Conservation (phyloP, 352 stramenopile species). For the Pythium scleroteichum region DNA sequence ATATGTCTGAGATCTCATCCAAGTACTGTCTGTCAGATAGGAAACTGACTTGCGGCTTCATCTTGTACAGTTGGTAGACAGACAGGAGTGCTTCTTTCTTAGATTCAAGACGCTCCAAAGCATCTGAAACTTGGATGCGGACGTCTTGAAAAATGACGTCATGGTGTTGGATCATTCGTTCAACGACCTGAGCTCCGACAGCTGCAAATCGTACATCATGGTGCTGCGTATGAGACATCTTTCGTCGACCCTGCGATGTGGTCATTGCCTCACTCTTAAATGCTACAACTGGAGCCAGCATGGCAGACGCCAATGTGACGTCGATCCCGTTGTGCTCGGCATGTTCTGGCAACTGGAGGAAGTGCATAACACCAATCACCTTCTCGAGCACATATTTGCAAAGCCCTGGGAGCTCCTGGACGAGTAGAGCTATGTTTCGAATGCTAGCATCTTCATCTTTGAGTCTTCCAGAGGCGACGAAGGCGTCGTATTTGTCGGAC, state of each 20-base stretch:
- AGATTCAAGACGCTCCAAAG: constrained; percentile 54
- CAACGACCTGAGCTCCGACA: constrained; percentile 71
- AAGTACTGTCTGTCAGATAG: constrained; percentile 64
- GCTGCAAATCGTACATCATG: constrained; percentile 78
- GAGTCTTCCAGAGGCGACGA: constrained; percentile 67
- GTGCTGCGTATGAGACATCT: constrained; percentile 54
- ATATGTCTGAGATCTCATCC: constrained; percentile 63
- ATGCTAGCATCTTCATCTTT: constrained; percentile 75
- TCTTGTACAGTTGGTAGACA: constrained; percentile 71
- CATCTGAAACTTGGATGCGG: constrained; percentile 61
- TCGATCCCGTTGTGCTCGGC: constrained; percentile 67
- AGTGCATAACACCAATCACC: constrained; percentile 67
- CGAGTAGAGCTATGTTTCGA: constrained; percentile 75
- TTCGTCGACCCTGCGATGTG: constrained; percentile 37
- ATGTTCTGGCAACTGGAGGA: constrained; percentile 63
- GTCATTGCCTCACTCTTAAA: constrained; percentile 68
- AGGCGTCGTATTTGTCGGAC: constrained; percentile 80
- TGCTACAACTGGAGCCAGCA: constrained; percentile 74
- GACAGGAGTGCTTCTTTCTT: constrained; percentile 66
- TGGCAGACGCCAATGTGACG: constrained; percentile 52
- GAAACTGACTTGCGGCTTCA: constrained; percentile 65
- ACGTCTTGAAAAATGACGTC: constrained; percentile 77
- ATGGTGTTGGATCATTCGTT: constrained; percentile 79
- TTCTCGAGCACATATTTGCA: constrained; percentile 76
- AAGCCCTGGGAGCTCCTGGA: constrained; percentile 70